Conservation (phyloP, 2,329 filamentous ascomycete genomes). For the Myriosclerotinia duriaeana region DNA sequence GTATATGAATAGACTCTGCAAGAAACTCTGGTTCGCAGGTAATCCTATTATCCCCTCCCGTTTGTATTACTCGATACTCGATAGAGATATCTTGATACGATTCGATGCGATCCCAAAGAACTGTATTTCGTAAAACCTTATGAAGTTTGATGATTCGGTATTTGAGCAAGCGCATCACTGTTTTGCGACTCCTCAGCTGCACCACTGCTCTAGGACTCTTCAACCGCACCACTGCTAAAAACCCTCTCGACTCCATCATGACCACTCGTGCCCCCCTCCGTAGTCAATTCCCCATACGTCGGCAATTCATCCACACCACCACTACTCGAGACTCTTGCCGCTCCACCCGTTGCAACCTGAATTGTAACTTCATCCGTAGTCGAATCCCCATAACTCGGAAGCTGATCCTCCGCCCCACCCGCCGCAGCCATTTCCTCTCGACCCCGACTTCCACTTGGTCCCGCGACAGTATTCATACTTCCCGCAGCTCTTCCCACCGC, state of each 20-base stretch:
- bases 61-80: neutral
- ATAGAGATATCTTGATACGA: neutral
- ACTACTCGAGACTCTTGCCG: neutral
- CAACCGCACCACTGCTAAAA: neutral
- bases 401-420: neutral
- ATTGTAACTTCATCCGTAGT: neutral
- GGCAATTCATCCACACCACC: slow-evolving; percentile 11
- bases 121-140: neutral
- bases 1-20: too few species aligned
- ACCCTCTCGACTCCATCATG: neutral
- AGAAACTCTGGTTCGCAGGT: too few species aligned
- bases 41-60: too few species aligned
- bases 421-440: neutral
- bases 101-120: neutral
- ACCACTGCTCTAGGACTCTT: neutral
- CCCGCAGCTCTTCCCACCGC: slow-evolving; percentile 19
- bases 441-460: neutral
- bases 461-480: neutral
- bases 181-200: neutral
- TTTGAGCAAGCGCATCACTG: neutral
- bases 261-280: neutral
- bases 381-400: slow-evolving; percentile 13
- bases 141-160: neutral
- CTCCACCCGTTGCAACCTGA: slow-evolving; percentile 4
- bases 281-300: neutral